Evolutionary conservation across 257 asterid genomes (phyloP).

Genomic region (Eucommia ulmoides): DNA sequence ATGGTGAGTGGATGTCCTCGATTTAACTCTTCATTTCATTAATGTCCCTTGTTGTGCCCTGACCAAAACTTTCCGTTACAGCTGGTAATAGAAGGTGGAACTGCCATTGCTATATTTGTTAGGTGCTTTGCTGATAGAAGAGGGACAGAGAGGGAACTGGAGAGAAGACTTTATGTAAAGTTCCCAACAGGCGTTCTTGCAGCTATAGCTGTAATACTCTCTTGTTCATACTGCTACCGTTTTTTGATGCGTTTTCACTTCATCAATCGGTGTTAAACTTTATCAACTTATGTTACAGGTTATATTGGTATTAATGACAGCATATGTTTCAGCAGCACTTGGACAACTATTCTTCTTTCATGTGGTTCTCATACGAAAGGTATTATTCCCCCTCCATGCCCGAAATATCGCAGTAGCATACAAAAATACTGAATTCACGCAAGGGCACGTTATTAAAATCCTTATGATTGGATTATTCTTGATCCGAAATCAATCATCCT

Average conservation of each 20-base stretch:
- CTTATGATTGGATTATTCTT: too few relatives aligned
- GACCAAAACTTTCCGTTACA: slow-evolving; percentile 25
- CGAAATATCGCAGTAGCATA: too few relatives aligned
- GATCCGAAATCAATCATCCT: too few relatives aligned
- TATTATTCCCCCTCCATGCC: slow-evolving; percentile 18
- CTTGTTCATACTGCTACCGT: not conserved
- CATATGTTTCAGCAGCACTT: slow-evolving; percentile 72
- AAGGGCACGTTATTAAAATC: too few relatives aligned
- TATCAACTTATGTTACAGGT: slow-evolving; percentile 26
- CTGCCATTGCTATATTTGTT: slow-evolving; percentile 71
- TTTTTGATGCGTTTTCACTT: not conserved
- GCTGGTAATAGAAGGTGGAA: slow-evolving; percentile 83
- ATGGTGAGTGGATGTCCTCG: slow-evolving; percentile 42
- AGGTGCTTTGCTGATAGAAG: slow-evolving; percentile 77
- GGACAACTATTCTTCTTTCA: slow-evolving; percentile 94
- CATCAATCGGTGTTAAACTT: too few relatives aligned
- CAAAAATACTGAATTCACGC: too few relatives aligned
- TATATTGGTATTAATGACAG: slow-evolving; percentile 43
- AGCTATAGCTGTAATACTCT: slow-evolving; percentile 50
- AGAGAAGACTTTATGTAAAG: slow-evolving; percentile 31
- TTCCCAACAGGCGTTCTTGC: slow-evolving; percentile 86
- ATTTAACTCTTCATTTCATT: not conserved
- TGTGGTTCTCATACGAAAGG: slow-evolving; percentile 85
- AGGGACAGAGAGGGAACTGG: slow-evolving; percentile 53
- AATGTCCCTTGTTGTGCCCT: slow-evolving; percentile 5